Conservation (phyloP, 768 basidiomycete genomes). For the Amanita thiersii region DNA sequence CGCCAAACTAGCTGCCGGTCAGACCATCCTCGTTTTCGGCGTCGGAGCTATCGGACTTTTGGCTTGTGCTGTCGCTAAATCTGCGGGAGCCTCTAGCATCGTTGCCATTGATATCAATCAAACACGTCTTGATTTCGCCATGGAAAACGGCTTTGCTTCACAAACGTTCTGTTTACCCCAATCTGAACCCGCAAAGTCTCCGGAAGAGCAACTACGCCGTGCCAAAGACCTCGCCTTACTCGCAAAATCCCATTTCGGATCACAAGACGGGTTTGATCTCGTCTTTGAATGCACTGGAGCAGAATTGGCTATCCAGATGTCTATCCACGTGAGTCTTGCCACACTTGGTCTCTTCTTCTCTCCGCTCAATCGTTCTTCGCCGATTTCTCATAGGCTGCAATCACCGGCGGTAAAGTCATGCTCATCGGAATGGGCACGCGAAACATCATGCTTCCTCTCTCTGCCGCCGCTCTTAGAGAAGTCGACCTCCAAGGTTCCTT, state of each 20-base stretch:
- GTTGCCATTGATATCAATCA: conserved; percentile 84
- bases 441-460: conserved; percentile 75
- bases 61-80: conserved; percentile 71
- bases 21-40: conserved; percentile 82
- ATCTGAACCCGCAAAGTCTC: conserved; percentile 38
- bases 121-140: conserved; percentile 72
- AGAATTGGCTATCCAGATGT: conserved; percentile 86
- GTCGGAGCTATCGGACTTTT: conserved; percentile 92
- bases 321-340: conserved; percentile 64
- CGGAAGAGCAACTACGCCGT: conserved; percentile 47
- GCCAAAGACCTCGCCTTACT: conserved; percentile 50
- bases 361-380: conserved; percentile 6
- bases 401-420: conserved; percentile 83
- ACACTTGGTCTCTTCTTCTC: conserved; percentile 6
- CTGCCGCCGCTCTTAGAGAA: conserved; percentile 76
- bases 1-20: conserved; percentile 36
- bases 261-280: conserved; percentile 79
- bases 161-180: conserved; percentile 58
- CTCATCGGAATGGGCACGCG: conserved; percentile 95
- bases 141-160: conserved; percentile 65
- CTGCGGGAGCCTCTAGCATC: conserved; percentile 61
- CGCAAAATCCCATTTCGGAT: conserved; percentile 47
- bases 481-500: conserved; percentile 92
- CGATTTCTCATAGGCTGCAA: conserved; percentile 50
- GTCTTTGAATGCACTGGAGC: conserved; percentile 96